phyloP scores from a whole-genome alignment of 441 rosid species.

The Gossypium davidsonii region DNA sequence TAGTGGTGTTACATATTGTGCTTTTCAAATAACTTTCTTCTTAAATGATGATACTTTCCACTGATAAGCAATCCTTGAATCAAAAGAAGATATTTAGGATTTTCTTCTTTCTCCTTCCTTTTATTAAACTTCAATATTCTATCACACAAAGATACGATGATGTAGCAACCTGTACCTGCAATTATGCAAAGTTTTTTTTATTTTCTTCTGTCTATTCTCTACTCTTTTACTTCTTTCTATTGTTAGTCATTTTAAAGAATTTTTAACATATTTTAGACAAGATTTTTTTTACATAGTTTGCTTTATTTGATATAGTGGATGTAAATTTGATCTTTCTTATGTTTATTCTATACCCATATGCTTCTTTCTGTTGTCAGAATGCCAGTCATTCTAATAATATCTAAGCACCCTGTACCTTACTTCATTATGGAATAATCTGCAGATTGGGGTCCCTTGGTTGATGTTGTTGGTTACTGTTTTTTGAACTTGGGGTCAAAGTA shows the following conservation, averaged over 20 bases:
- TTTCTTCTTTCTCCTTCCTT: not conserved
- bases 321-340: not conserved
- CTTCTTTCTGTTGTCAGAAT: not conserved
- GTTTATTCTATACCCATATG: not conserved
- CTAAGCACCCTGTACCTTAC: not conserved
- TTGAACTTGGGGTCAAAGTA: conserved; percentile 81
- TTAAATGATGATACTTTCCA: not conserved
- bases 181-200: not conserved
- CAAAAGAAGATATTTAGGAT: not conserved
- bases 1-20: conserved; percentile 20
- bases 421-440: conserved; percentile 27
- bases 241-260: not conserved
- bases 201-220: not conserved
- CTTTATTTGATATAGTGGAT: not conserved
- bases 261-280: not conserved
- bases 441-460: conserved; percentile 95
- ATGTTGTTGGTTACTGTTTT: conserved; percentile 96
- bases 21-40: not conserved
- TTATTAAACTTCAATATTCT: not conserved
- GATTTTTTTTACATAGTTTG: not conserved
- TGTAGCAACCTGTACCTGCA: not conserved
- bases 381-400: not conserved
- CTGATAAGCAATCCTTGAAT: not conserved
- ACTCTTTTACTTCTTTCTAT: not conserved
- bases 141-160: not conserved